A percentile compares a stretch with the other conserved stretches of the same genome.
Conservation (phyloP, 257 asterid species). For the Solanum tarijense region DNA sequence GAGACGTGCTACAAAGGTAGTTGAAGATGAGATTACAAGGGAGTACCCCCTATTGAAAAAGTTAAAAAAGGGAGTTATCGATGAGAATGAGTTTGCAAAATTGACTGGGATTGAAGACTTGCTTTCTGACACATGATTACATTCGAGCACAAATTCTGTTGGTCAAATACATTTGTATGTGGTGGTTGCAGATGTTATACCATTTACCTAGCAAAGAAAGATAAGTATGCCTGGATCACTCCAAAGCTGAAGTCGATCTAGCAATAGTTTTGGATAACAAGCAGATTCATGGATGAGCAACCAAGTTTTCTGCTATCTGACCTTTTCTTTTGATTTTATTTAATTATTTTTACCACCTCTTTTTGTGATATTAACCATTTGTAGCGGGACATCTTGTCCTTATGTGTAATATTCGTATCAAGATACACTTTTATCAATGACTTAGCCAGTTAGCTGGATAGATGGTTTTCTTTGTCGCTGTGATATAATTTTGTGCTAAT, state of each 20-base stretch:
- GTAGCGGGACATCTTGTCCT: neutral
- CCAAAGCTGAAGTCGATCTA: neutral
- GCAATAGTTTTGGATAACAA: neutral
- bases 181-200: neutral
- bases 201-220: neutral
- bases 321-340: neutral
- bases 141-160: neutral
- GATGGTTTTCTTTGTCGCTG: neutral
- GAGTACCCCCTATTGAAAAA: constrained; percentile 75
- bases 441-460: neutral
- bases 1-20: constrained; percentile 68
- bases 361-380: neutral
- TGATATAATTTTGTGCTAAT: neutral
- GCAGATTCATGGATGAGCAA: neutral
- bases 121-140: constrained; percentile 13
- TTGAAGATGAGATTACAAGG: constrained; percentile 45
- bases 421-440: neutral
- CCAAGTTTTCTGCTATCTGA: neutral
- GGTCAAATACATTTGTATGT: neutral
- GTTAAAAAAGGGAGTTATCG: constrained; percentile 57
- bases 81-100: constrained; percentile 63
- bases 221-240: neutral
- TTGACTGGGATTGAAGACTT: constrained; percentile 79
- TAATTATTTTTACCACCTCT: neutral
- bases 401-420: neutral